Evolutionary conservation across 129 eudicot genomes (phyloP), one percentile per base, ranked within the genome.

Genomic region (Pittosporum tobira): DNA sequence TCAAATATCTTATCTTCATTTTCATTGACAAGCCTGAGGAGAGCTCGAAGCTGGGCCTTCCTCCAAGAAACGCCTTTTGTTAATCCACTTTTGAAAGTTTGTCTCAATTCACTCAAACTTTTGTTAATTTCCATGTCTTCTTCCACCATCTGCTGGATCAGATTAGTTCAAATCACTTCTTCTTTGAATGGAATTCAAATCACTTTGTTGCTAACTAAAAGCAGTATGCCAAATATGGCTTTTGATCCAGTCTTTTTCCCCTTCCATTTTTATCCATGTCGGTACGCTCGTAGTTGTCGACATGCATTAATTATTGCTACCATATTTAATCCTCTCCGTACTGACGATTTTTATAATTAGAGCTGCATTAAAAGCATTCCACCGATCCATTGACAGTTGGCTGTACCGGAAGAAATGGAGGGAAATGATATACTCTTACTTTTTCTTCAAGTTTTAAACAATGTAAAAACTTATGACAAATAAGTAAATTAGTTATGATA

Each of bases 11-110:
- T 27, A 18, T 73, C 52, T 62, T 90, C 94, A 20, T 86, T 84
- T 38, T 90, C 95, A 6, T 67, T 48, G 0, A 90, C 9, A 5
- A 90, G 62, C 50, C 56, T 78, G 50, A 76, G 48, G 48, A 90
- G 61, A 12, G 75, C 84, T 65, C 64, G 73, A 45, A 90, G 87
- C 74, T 86, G 98, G 12, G 80, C 9, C 63, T 77, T 78, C 47
- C 98, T 68, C 98, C 98, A 90, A 44, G 25, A 81, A 45, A 74
- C 53, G 26, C 67, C 70, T 59, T 74, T 78, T 1, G 98, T 90
- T 65, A 43, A 74, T 27, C 94, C 89, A 48, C 72, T 73, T 19
- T 61, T 77, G 64, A 83, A 90, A 59, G 84, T 76, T 38, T 51
- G 59, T 50, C 79, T 69, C 47, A 90, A 60, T 60, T 74, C 95